phyloP scores from a whole-genome alignment of 1,139 yeast species.

The Blastobotrys buckinghamii region DNA sequence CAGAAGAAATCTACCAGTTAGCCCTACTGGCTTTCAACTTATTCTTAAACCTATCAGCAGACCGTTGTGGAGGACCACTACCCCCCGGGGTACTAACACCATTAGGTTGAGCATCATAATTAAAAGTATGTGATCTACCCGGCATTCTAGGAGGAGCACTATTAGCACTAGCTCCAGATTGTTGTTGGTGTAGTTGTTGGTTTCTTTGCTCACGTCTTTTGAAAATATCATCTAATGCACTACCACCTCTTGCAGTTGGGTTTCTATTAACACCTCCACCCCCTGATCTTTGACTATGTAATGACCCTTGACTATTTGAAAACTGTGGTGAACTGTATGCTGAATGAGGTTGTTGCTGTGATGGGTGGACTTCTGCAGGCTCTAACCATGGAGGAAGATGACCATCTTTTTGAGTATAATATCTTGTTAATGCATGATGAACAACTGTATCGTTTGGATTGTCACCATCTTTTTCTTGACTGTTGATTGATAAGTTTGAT shows the following conservation, averaged over 20 bases:
- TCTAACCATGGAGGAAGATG: conserved; percentile 28
- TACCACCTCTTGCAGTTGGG: conserved; percentile 8
- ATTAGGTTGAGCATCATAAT: neutral
- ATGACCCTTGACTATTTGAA: neutral
- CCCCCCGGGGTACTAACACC: neutral
- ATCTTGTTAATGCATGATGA: conserved; percentile 31
- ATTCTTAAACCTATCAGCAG: conserved; percentile 21
- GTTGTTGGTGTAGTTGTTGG: conserved; percentile 14
- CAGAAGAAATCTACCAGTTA: conserved; percentile 25
- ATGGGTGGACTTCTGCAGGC: conserved; percentile 10
- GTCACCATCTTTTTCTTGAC: conserved; percentile 31
- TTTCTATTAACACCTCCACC: conserved; percentile 4
- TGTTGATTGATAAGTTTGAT: conserved; percentile 25
- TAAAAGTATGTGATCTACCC: conserved; percentile 5
- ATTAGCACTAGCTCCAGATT: conserved; percentile 1
- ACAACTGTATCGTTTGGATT: conserved; percentile 33
- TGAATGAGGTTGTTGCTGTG: neutral
- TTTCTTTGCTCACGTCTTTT: conserved; percentile 18
- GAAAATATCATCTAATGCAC: conserved; percentile 27
- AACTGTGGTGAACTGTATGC: neutral
- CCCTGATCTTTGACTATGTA: neutral
- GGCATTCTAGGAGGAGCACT: conserved; percentile 4
- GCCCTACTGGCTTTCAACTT: conserved; percentile 27
- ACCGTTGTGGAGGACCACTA: neutral
- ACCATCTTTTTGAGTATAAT: conserved; percentile 24